Evolutionary conservation across 331 rosid species (phyloP).

Genomic region (Quercus tomentella): DNA sequence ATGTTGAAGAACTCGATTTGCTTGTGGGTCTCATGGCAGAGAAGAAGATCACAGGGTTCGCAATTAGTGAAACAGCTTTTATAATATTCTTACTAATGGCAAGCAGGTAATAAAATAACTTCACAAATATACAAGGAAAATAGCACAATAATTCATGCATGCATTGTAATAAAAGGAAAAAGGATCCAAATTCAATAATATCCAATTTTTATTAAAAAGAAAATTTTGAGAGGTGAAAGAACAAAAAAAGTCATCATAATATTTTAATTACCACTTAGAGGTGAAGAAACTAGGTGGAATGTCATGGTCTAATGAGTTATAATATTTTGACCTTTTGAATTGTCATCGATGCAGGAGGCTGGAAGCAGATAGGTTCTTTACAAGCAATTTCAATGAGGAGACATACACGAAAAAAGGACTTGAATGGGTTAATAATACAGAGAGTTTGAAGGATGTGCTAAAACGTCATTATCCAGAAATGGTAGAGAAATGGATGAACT

Average conservation of each 20-base stretch:
- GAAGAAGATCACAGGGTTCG: slow-evolving; percentile 52
- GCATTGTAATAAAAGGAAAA: no score
- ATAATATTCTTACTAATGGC: slow-evolving; percentile 47
- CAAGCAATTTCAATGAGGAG: slow-evolving; percentile 38
- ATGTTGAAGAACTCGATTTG: slow-evolving; percentile 47
- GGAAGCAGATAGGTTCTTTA: slow-evolving; percentile 52
- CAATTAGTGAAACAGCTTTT: slow-evolving; percentile 55
- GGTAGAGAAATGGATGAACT: slow-evolving; percentile 43
- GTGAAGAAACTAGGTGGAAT: no score
- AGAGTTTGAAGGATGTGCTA: slow-evolving; percentile 40
- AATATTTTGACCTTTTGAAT: no score
- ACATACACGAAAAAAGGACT: slow-evolving; percentile 38
- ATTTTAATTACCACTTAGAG: no score
- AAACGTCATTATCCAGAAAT: slow-evolving; percentile 48
- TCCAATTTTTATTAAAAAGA: no score
- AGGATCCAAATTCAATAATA: no score
- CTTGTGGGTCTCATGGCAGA: slow-evolving; percentile 57
- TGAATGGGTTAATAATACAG: slow-evolving; percentile 48
- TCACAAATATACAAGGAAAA: no score
- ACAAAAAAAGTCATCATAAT: no score
- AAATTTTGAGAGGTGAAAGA: no score
- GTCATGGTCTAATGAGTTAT: no score
- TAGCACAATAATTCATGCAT: no score
- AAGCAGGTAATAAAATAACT: slow-evolving; percentile 22
- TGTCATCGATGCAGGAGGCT: slow-evolving; percentile 32